Percentiles rank a stretch among this genome's conserved stretches.
Conservation (phyloP, 176 grass and related monocot genomes). For the bread wheat (Triticum aestivum) region DNA sequence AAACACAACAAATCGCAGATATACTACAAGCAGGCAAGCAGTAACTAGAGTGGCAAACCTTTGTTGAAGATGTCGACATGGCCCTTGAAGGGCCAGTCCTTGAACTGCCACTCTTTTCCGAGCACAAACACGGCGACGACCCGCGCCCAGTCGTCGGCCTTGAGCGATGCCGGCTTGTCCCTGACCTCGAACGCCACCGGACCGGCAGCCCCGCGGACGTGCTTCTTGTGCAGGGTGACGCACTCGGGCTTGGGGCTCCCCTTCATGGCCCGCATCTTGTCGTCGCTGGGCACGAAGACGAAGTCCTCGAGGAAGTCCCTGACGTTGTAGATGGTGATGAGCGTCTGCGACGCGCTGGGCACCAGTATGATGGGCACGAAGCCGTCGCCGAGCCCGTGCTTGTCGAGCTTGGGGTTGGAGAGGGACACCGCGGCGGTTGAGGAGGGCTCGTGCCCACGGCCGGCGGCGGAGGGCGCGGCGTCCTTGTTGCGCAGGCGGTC, state of each 20-base stretch:
- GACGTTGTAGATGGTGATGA: slow-evolving; percentile 94
- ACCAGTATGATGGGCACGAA: slow-evolving; percentile 91
- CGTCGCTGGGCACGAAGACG: slow-evolving; percentile 81
- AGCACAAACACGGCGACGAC: slow-evolving; percentile 90
- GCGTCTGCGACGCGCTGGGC: slow-evolving; percentile 91
- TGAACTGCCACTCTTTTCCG: slow-evolving; percentile 99
- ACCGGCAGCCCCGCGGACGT: slow-evolving; percentile 49
- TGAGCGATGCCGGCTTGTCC: slow-evolving; percentile 79
- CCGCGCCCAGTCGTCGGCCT: slow-evolving; percentile 77
- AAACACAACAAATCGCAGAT: background rate
- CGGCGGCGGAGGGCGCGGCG: slow-evolving; percentile 36
- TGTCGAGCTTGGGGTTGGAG: slow-evolving; percentile 49
- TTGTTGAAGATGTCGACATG: slow-evolving; percentile 98
- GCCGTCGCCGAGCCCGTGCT: slow-evolving; percentile 44
- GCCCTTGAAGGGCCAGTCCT: slow-evolving; percentile 97
- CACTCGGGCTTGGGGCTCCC: slow-evolving; percentile 74
- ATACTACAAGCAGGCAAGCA: background rate
- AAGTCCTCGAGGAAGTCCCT: slow-evolving; percentile 90
- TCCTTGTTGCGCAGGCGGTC: slow-evolving; percentile 80
- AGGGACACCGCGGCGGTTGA: slow-evolving; percentile 8
- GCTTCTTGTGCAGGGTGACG: slow-evolving; percentile 94
- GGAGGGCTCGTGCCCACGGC: slow-evolving; percentile 32
- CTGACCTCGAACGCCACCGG: slow-evolving; percentile 71
- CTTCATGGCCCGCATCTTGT: slow-evolving; percentile 74
- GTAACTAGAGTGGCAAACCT: slow-evolving; percentile 28